Base-by-base conservation (phyloP, 2,329 filamentous ascomycete genomes). In the Colletotrichum truncatum region DNA sequence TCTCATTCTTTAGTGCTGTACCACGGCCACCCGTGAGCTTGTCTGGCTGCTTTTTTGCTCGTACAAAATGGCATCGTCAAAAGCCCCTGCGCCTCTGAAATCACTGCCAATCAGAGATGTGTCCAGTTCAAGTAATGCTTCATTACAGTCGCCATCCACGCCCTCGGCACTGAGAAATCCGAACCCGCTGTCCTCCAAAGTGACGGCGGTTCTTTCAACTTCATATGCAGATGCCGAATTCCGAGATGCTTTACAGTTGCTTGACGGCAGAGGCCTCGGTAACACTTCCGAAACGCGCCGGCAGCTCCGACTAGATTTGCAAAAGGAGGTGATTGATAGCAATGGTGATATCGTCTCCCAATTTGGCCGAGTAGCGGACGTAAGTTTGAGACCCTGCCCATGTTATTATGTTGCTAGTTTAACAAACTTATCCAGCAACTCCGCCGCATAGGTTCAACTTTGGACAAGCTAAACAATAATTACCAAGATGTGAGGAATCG, bases 171-270 rank as follows among this genome's bases (percentile, higher is more conserved):
- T 76, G 49, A 86, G 78, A 67, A 73, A 81, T 18, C 73, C 81
- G 12, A 93, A 88, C 76, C 91, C 93, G 7, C 82, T 98, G 30
- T 90, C 93, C 7, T 91, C 91, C 66, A 93, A 96, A 74, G 87
- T 98, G 70, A 92, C 93, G 23, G 90, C 88, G 67, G 91, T 98
- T 39, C 87, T 98, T 51, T 97, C 96, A 4, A 91, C 93, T 3
- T 97, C 95, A 0, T 98, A 97, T 79, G 92, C 94, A 6, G 96
- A 98, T 78, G 85, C 93, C 5, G 95, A 98, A 70, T 97, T 98
- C 70, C 89, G 93, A 69, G 93, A 97, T 81, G 91, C 94, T 12
- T 81, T 99, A 28, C 83, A 87, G 55, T 88, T 96, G 1, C 81
- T 98, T 18, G 95, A 98, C 77, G 81, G 87, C 52, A 87, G 92